Evolutionary conservation across 768 basidiomycete species (phyloP), one percentile per base, ranked within the genome.

Genomic region (Cantharellus anzutake): DNA sequence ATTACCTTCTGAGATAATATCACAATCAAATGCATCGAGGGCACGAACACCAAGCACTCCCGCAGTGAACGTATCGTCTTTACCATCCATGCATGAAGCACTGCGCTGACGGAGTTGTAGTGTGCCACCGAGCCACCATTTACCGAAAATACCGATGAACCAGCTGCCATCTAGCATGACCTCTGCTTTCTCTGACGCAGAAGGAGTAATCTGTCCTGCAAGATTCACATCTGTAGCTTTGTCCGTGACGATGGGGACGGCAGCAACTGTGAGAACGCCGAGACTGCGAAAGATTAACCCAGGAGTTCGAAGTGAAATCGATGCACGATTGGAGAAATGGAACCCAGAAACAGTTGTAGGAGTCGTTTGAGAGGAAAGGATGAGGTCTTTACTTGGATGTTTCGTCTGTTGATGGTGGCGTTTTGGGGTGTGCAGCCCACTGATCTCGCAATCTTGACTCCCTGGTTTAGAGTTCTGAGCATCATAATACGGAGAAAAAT

Each of bases 311-410:
- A 99, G 78, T 2, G 89, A 87, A 61, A 99, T 81, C 39, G 90
- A 83, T 63, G 93, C 90, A 65, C 90, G 86, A 72, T 87, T 94
- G 57, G 86, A 81, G 69, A 99, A 99, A 70, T 86, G 86, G 67
- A 89, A 83, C 42, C 80, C 74, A 41, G 77, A 74, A 56, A 41
- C 3, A 16, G 39, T 53, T 35, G 58, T 56, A 42, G 57, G 56
- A 44, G 59, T 56, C 51, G 61, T 57, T 14, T 29, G 39, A 16
- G 34, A 42, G 39, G 51, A 11, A 3, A 37, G 20, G 56, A 51
- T 59, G 59, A 60, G 11, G 35, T 57, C 7, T 39, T 14, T 57
- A 40, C 34, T 52, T 40, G 35, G 55, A 35, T 11, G 57, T 16
- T 4, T 55, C 39, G 52, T 40, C 51, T 11, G 52, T 11, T 37